Base-by-base conservation (phyloP, 1,139 yeast genomes). In the Saccharomycopsis phalli region DNA sequence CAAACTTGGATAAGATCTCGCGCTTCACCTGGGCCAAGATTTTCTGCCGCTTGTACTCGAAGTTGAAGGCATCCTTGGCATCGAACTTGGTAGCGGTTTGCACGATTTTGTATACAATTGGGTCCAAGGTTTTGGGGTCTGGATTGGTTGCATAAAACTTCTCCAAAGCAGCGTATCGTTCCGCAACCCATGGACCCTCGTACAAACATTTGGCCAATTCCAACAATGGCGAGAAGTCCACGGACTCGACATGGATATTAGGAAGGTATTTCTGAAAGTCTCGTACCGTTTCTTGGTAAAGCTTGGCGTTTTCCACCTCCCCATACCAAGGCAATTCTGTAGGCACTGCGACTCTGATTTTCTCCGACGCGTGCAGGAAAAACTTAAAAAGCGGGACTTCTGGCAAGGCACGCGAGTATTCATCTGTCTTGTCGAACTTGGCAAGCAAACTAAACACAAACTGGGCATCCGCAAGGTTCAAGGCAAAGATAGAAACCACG, bases 161-260 rank as follows among this genome's bases (percentile, higher is more conserved):
- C 51, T 75, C 73, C 31, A 77, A 73, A 16, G 95, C 95, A 48
- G 86, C 75, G 62, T 77, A 87, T 51, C 98, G 74, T 64, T 91
- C 98, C 21, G 94, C 83, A 8, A 91, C 97, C 98, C 98, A 91
- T n/a, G 97, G 84, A 43, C 98, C 98, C 54, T 88, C 96, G 59
- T 91, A 91, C 34, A 91, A 70, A 55, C 91, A 81, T 50, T 74
- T 74, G n/a, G 97, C 98, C 47, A 91, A 69, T 36, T 81, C 82
- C 48, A 82, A 65, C 37, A 91, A 68, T 8, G 87, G 81, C 10
- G 77, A 62, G 54, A 88, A 86, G 60, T 84, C 87, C 31, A 78
- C 60, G 8, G 77, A 64, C 11, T 71, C 69, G 32, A 82, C 60
- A 30, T 66, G 61, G 10, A 37, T 44, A 40, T 71, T 72, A 29